Evolutionary conservation across 352 stramenopile species (phyloP), one percentile per base, ranked within the genome.

Genomic region (Pilasporangium apinafurcum): DNA sequence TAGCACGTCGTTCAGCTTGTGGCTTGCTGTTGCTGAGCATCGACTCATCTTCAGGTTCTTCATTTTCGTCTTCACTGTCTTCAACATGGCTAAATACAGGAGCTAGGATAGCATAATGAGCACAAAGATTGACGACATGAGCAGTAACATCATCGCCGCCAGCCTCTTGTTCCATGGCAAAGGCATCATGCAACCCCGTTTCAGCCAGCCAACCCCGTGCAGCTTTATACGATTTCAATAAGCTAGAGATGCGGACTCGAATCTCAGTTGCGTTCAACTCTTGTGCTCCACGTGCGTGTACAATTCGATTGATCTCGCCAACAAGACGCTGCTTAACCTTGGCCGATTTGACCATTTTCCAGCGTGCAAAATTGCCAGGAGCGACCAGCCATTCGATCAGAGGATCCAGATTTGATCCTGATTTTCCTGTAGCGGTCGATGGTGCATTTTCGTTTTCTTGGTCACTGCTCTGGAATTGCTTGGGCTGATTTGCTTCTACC

Each of bases 341-440:
- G 12, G 25, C 46, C 47, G 57, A 13, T 38, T 22, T 30, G 53
- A 16, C 29, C n/a, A 41, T 49, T 17, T 36, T 44, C 64, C 64
- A 76, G 21, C 60, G 59, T 20, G 59, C 51, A 44, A 69, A 72
- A 44, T 59, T 76, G 5, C 57, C 61, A 16, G 64, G 60, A 10
- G 53, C 41, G 4, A 46, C 45, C 18, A 72, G 55, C 64, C 64
- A 76, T 9, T 66, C 47, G 32, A 76, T 32, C 48, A 76, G 24
- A 14, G 72, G 33, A 14, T 71, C 53, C 24, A 57, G 43, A n/a
- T n/a, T n/a, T n/a, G n/a, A n/a, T n/a, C n/a, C n/a, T n/a, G n/a
- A n/a, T n/a, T n/a, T n/a, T n/a, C n/a, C 34, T 39, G 34, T n/a
- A 26, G 34, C 34, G 37, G 41, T 22, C 32, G 29, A 5, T 30